These are phyloP conservation scores for Cystobasidium sp. DNA, from an alignment of 1,284 basidiomycete genomes.

Conservation along the genomic window DNA sequence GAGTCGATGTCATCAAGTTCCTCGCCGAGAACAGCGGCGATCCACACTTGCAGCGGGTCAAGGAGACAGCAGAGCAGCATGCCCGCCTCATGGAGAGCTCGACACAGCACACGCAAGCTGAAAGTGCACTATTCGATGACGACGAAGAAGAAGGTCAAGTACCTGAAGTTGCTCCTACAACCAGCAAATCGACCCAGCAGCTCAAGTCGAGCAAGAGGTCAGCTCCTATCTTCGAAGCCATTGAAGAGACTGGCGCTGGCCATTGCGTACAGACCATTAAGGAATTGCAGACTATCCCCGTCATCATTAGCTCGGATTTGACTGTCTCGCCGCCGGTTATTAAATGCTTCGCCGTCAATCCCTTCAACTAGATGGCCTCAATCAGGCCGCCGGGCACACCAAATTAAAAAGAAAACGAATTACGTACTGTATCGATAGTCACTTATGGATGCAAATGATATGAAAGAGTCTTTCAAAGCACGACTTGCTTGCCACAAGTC, in stretches of 20 bases:
- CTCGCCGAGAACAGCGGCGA: slow-evolving; percentile 86
- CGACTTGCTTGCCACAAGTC: no score
- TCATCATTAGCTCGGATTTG: slow-evolving; percentile 88
- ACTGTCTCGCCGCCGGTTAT: slow-evolving; percentile 93
- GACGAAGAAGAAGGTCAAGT: slow-evolving; percentile 59
- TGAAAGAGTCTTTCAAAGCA: no score
- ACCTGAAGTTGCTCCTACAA: slow-evolving; percentile 1
- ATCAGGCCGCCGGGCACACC: no score
- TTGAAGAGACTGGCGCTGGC: slow-evolving; percentile 70
- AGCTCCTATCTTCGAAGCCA: slow-evolving; percentile 76
- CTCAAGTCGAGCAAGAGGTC: slow-evolving; percentile 61
- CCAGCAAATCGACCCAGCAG: slow-evolving; percentile 23
- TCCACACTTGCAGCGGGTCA: slow-evolving; percentile 53
- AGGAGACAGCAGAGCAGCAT: slow-evolving; percentile 73
- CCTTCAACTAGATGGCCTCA: slow-evolving; percentile 10
- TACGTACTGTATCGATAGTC: no score
- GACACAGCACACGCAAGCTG: slow-evolving; percentile 83
- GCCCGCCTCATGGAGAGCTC: slow-evolving; percentile 87
- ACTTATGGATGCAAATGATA: no score
- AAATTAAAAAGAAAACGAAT: no score
- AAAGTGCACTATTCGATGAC: slow-evolving; percentile 84
- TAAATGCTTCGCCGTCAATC: slow-evolving; percentile 56
- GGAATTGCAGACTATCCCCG: slow-evolving; percentile 71
- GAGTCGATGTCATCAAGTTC: slow-evolving; percentile 84
- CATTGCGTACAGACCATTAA: slow-evolving; percentile 92